These are phyloP conservation scores for Globisporangium iwayamae DNA, from an alignment of 352 stramenopile genomes.

Conservation along the genomic window DNA sequence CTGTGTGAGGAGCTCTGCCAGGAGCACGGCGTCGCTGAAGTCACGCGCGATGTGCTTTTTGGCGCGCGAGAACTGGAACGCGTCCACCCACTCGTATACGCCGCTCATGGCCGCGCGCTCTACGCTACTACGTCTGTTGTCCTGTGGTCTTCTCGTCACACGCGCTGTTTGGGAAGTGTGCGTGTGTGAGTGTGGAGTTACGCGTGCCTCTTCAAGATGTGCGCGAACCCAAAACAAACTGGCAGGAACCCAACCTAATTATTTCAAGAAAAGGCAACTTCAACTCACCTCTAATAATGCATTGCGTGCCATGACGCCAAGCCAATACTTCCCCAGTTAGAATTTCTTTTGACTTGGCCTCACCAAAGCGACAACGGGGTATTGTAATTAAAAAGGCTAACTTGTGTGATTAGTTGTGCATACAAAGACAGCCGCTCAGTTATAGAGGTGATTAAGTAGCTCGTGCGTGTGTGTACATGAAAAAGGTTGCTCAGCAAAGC, in stretches of 20 bases:
- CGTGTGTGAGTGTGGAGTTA: not conserved
- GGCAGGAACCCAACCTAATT: not conserved
- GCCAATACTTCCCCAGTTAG: too few relatives aligned
- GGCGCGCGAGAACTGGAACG: constrained; percentile 41
- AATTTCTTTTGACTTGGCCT: too few relatives aligned
- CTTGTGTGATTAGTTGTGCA: too few relatives aligned
- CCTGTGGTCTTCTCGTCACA: not conserved
- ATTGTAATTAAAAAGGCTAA: too few relatives aligned
- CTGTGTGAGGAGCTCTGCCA: constrained; percentile 50
- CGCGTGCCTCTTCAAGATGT: constrained; percentile 2
- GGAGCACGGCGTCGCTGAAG: constrained; percentile 52
- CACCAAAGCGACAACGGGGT: too few relatives aligned
- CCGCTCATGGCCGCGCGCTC: constrained; percentile 17
- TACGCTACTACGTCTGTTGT: not conserved
- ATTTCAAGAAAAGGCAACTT: constrained; percentile 16
- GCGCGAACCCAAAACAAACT: too few relatives aligned
- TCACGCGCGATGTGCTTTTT: constrained; percentile 35
- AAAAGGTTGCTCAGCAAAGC: not conserved
- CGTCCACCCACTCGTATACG: constrained; percentile 37
- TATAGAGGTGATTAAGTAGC: too few relatives aligned
- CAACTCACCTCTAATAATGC: not conserved
- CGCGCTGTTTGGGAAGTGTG: not conserved
- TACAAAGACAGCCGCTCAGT: too few relatives aligned
- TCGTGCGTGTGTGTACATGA: too few relatives aligned
- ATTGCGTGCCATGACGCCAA: not conserved